These are phyloP conservation scores for Fusarium luffae DNA, from an alignment of 2,329 filamentous ascomycete genomes.

Conservation along the genomic window DNA sequence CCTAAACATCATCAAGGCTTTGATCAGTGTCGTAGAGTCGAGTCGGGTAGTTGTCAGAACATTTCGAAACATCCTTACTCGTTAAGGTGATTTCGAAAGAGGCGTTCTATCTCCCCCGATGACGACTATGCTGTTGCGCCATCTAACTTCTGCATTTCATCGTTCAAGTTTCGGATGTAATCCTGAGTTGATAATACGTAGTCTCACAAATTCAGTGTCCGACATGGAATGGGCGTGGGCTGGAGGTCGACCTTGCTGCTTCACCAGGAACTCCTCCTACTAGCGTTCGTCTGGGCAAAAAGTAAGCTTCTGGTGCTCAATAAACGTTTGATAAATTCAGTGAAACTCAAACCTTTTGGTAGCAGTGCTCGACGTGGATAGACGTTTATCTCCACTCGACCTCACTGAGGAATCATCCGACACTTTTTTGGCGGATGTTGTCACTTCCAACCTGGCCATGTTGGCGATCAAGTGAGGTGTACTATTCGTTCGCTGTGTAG, in stretches of 20 bases:
- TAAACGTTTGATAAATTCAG: constrained; percentile 69
- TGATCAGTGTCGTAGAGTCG: neutral
- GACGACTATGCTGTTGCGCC: constrained; percentile 67
- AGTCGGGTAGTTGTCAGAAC: neutral
- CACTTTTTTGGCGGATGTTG: constrained; percentile 40
- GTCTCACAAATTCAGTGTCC: constrained; percentile 58
- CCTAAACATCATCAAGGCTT: constrained; percentile 4
- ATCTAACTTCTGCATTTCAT: constrained; percentile 60
- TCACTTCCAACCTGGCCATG: constrained; percentile 40
- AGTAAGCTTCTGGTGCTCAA: constrained; percentile 70
- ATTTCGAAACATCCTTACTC: neutral
- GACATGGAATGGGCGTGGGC: constrained; percentile 50
- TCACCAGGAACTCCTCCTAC: constrained; percentile 59
- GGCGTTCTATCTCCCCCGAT: constrained; percentile 66
- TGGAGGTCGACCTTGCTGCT: constrained; percentile 59
- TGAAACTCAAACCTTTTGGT: constrained; percentile 69
- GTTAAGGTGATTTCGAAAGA: constrained; percentile 50
- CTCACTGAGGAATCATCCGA: constrained; percentile 51
- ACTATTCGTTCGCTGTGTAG: constrained; percentile 59
- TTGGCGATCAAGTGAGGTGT: constrained; percentile 58
- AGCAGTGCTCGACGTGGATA: constrained; percentile 66
- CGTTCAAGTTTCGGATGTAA: constrained; percentile 50
- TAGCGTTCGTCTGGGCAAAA: constrained; percentile 67
- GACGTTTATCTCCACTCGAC: constrained; percentile 58
- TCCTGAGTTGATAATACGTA: constrained; percentile 49